Evolutionary conservation across 2,329 filamentous ascomycete genomes (phyloP).

Genomic region (Pseudofabraea citricarpa): DNA sequence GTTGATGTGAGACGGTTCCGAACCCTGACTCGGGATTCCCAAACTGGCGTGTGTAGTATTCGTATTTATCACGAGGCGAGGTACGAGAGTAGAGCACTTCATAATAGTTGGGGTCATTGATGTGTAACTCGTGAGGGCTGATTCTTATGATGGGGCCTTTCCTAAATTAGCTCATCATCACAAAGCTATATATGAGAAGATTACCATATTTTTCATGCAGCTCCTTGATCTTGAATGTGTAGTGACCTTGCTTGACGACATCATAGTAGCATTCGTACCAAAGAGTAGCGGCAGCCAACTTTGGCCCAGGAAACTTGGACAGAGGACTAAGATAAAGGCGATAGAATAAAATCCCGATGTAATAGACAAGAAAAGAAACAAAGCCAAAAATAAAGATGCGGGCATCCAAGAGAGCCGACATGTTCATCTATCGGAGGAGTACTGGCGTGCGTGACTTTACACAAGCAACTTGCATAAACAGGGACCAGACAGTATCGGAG

Average conservation of each 20-base stretch:
- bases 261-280: constrained; percentile 33
- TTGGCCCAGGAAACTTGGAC: constrained; percentile 21
- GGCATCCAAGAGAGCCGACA: too few relatives aligned
- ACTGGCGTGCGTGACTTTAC: too few relatives aligned
- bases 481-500: too few relatives aligned
- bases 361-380: background rate
- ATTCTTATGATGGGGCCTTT: constrained; percentile 22
- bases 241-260: constrained; percentile 33
- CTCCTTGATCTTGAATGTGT: constrained; percentile 32
- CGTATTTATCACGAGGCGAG: constrained; percentile 6
- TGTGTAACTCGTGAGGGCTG: constrained; percentile 23
- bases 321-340: constrained; percentile 23
- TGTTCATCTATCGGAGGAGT: too few relatives aligned
- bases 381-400: too few relatives aligned
- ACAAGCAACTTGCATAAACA: too few relatives aligned
- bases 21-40: constrained; percentile 6
- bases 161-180: too few relatives aligned
- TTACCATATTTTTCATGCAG: constrained; percentile 31
- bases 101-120: constrained; percentile 20
- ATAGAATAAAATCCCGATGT: constrained; percentile 1
- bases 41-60: constrained; percentile 4
- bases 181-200: background rate
- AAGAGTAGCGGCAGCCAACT: constrained; percentile 16
- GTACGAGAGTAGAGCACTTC: constrained; percentile 17
- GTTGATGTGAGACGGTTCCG: constrained; percentile 6